Evolutionary conservation across 306 rosid species (phyloP).

Genomic region (Bauhinia variegata): DNA sequence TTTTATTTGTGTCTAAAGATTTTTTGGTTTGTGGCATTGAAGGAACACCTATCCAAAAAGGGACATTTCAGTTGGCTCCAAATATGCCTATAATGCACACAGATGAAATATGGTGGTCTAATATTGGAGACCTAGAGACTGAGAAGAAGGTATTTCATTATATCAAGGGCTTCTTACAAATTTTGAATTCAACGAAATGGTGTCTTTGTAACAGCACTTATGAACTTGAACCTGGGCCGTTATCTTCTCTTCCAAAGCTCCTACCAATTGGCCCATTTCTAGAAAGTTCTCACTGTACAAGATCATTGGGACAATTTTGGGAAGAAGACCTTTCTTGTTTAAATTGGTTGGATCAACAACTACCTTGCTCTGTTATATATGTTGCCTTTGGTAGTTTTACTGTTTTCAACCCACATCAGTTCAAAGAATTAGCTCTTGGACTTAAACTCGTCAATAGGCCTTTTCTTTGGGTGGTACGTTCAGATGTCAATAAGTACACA

Average conservation of each 20-base stretch:
- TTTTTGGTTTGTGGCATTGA: neutral
- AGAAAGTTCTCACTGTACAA: too few species aligned
- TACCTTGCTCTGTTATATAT: too few species aligned
- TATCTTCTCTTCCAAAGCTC: neutral
- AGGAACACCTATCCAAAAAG: neutral
- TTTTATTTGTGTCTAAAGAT: neutral
- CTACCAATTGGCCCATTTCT: conserved; percentile 4
- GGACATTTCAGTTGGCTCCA: neutral
- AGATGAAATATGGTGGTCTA: neutral
- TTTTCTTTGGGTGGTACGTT: too few species aligned
- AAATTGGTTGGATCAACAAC: too few species aligned
- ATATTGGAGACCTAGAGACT: neutral
- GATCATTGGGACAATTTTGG: too few species aligned
- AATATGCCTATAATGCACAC: neutral
- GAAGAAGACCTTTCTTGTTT: too few species aligned
- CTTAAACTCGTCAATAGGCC: too few species aligned
- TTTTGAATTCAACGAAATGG: neutral
- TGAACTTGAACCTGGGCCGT: neutral
- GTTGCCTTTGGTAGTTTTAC: too few species aligned
- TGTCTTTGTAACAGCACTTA: neutral
- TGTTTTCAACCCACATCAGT: too few species aligned
- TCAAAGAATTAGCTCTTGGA: too few species aligned
- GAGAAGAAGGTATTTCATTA: neutral
- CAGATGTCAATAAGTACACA: too few species aligned
- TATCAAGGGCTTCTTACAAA: too few species aligned